Evolutionary conservation across 345 rosid genomes (phyloP), one percentile per base, ranked within the genome.

Genomic region (Hibiscus mutabilis): DNA sequence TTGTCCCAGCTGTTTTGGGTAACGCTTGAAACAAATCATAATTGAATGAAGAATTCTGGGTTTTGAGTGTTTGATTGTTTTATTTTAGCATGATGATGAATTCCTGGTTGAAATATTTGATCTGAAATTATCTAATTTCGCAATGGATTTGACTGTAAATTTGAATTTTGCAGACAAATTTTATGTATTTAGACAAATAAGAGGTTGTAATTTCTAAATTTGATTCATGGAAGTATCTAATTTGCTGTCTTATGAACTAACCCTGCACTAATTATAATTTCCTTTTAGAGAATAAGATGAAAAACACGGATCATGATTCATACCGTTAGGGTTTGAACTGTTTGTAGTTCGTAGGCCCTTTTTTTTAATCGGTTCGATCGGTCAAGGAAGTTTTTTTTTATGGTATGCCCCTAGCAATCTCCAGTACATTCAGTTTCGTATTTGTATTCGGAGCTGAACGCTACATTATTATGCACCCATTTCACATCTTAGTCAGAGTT

Each of bases 31-130:
- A 42, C 12, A 18, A 40, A 64, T 65, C 47, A 22, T 24, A 66
- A 10, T 16, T 27, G 15, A 21, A 56, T 15, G 10, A 5, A 40
- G 16, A 37, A 6, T 57, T 33, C 22, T 15, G 21, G 55, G 52
- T 70, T 70, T 58, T 40, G 5, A n/a, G 66, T 58, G 66, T 16
- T 70, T 7, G 33, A 58, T 58, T 58, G 9, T 42, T 67, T 25
- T 46, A 24, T 46, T 64, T 64, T 64, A 21, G 51, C 27, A 44
- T 15, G 21, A 47, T 16, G 12, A 44, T 37, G 25, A 53, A 18
- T 29, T 68, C 18, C 46, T 31, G 12, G 18, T 10, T 18, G 51
- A 68, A 68, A 31, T 53, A 49, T 33, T 55, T 69, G 40, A 13
- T 69, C 61, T 31, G 61, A 53, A 51, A 31, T 10, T 3, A 53